These are phyloP conservation scores for Aspergillus avenaceus DNA, from an alignment of 495 filamentous ascomycete species.

Conservation along the genomic window DNA sequence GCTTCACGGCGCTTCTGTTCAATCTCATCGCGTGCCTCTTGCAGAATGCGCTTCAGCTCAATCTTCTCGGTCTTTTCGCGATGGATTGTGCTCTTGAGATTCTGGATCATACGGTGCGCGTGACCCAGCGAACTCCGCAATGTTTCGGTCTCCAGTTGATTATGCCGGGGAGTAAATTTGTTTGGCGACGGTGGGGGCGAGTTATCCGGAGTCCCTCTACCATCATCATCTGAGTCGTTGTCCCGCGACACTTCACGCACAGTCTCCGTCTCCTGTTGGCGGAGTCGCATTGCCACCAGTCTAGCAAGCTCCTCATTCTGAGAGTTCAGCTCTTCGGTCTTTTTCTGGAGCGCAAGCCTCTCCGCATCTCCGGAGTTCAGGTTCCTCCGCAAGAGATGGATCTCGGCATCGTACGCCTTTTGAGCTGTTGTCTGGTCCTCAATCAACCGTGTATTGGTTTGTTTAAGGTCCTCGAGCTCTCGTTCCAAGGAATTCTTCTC, in stretches of 20 bases:
- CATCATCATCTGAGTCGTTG: slow-evolving; percentile 59
- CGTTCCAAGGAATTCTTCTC: slow-evolving; percentile 76
- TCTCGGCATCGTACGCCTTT: slow-evolving; percentile 85
- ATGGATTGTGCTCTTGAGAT: slow-evolving; percentile 87
- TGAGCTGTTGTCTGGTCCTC: slow-evolving; percentile 72
- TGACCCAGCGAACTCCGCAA: slow-evolving; percentile 89
- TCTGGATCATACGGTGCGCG: slow-evolving; percentile 94
- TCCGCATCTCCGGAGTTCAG: slow-evolving; percentile 72
- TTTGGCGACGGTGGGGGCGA: slow-evolving; percentile 86
- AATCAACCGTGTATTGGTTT: slow-evolving; percentile 66
- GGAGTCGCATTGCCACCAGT: slow-evolving; percentile 67
- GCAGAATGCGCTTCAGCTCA: slow-evolving; percentile 90
- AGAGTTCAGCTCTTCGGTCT: slow-evolving; percentile 76
- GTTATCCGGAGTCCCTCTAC: slow-evolving; percentile 76
- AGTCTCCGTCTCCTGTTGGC: slow-evolving; percentile 59
- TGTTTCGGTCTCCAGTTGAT: slow-evolving; percentile 87
- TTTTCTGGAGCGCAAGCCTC: slow-evolving; percentile 66
- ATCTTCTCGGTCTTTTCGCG: slow-evolving; percentile 98
- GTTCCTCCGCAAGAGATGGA: slow-evolving; percentile 72
- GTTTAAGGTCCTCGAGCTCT: slow-evolving; percentile 84
- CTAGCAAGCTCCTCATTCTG: slow-evolving; percentile 89
- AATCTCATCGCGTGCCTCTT: slow-evolving; percentile 91
- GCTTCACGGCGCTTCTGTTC: slow-evolving; percentile 68
- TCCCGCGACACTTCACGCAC: slow-evolving; percentile 54
- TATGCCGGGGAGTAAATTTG: slow-evolving; percentile 86